Conservation (phyloP, 768 basidiomycete genomes). For the Rhizopogon vesiculosus region DNA sequence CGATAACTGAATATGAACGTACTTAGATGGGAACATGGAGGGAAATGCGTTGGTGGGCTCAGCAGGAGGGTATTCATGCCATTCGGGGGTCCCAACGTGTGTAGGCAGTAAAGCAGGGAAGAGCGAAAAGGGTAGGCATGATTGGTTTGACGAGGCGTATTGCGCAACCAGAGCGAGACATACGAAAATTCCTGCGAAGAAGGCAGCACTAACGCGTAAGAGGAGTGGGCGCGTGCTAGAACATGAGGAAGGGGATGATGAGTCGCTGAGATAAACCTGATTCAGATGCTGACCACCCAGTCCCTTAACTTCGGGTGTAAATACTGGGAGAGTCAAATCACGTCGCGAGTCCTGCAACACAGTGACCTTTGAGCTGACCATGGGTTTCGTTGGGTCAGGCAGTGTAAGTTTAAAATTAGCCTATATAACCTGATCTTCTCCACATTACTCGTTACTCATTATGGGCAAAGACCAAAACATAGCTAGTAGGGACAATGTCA, state of each 20-base stretch:
- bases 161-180: slow-evolving; percentile 7
- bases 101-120: background rate
- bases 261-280: background rate
- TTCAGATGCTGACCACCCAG: background rate
- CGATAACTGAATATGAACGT: background rate
- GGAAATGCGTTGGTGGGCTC: slow-evolving; percentile 66
- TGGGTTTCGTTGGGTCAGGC: too few species aligned
- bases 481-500: too few species aligned
- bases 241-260: background rate
- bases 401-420: too few species aligned
- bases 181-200: slow-evolving; percentile 9
- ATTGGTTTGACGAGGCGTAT: background rate
- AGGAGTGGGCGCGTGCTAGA: background rate
- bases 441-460: too few species aligned
- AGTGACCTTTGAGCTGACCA: too few species aligned
- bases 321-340: background rate
- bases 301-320: background rate
- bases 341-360: background rate
- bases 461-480: too few species aligned
- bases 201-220: slow-evolving; percentile 5
- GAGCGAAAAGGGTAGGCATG: background rate
- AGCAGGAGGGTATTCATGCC: slow-evolving; percentile 62
- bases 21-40: slow-evolving; percentile 59
- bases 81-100: slow-evolving; percentile 61
- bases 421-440: too few species aligned